A percentile compares a stretch with the other conserved stretches of the same genome.
Conservation (phyloP, 495 filamentous ascomycete genomes). For the Geoglossum glabrum region DNA sequence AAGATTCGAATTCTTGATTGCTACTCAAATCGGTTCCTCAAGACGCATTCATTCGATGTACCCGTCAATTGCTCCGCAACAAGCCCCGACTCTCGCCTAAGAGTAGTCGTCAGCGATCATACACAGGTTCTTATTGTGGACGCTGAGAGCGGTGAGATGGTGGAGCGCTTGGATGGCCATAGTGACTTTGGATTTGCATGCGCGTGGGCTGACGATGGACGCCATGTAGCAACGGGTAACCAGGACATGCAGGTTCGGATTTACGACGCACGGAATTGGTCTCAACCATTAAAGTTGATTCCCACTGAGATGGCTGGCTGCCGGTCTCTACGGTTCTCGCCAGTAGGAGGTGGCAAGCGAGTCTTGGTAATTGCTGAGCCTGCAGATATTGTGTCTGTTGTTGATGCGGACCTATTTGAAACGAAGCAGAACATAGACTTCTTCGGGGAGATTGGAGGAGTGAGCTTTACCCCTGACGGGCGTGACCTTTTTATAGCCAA, state of each 20-base stretch:
- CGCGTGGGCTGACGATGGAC: slow-evolving; percentile 79
- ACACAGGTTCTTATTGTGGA: slow-evolving; percentile 37
- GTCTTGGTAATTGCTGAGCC: slow-evolving; percentile 66
- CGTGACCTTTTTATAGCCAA: slow-evolving; percentile 52
- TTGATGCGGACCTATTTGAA: slow-evolving; percentile 49
- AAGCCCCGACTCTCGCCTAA: slow-evolving; percentile 58
- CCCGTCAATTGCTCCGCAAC: slow-evolving; percentile 73
- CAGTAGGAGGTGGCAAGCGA: slow-evolving; percentile 49
- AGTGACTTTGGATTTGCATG: slow-evolving; percentile 74
- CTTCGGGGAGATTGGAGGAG: slow-evolving; percentile 70
- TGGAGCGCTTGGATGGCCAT: slow-evolving; percentile 45
- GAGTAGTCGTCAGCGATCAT: slow-evolving; percentile 54
- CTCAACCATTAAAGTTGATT: slow-evolving; percentile 37
- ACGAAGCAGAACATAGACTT: slow-evolving; percentile 61
- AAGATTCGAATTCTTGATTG: slow-evolving; percentile 59
- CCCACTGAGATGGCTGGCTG: slow-evolving; percentile 60
- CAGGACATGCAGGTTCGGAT: slow-evolving; percentile 74
- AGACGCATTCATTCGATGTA: slow-evolving; percentile 36
- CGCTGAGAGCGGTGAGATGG: slow-evolving; percentile 36
- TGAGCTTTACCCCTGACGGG: slow-evolving; percentile 53
- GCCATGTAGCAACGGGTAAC: slow-evolving; percentile 73
- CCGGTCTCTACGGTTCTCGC: slow-evolving; percentile 62
- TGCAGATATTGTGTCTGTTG: slow-evolving; percentile 61
- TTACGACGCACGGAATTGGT: slow-evolving; percentile 68
- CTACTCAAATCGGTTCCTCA: slow-evolving; percentile 42